phyloP scores from a whole-genome alignment of 768 basidiomycete genomes.

The Leucogyrophana mollusca region DNA sequence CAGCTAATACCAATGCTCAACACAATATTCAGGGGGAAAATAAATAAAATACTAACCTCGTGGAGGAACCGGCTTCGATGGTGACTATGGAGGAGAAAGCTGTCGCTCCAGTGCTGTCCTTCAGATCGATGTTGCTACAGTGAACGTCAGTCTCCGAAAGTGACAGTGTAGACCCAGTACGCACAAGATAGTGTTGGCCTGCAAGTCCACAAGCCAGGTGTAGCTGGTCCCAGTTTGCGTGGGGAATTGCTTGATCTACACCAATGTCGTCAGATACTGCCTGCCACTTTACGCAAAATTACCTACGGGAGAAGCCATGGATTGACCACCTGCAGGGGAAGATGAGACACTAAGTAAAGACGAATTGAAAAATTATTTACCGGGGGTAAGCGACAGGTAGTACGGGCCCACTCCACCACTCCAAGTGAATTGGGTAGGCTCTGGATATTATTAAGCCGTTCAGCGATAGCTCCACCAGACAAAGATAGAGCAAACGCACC shows the following conservation, averaged over 20 bases:
- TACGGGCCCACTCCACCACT: slow-evolving; percentile 51
- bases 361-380: slow-evolving; percentile 33
- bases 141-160: background rate
- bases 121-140: slow-evolving; percentile 51
- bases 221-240: slow-evolving; percentile 36
- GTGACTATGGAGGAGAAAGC: slow-evolving; percentile 54
- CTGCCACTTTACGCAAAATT: slow-evolving; percentile 3
- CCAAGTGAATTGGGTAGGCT: slow-evolving; percentile 61
- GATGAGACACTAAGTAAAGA: background rate
- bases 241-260: slow-evolving; percentile 57
- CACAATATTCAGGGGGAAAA: background rate
- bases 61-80: slow-evolving; percentile 35
- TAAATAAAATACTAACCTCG: slow-evolving; percentile 27
- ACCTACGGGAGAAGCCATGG: slow-evolving; percentile 49
- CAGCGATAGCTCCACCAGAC: background rate
- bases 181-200: slow-evolving; percentile 45
- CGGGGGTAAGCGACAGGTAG: slow-evolving; percentile 60
- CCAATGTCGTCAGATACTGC: slow-evolving; percentile 12
- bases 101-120: slow-evolving; percentile 53
- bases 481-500: slow-evolving; percentile 34
- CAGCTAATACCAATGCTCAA: slow-evolving; percentile 18
- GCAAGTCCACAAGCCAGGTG: slow-evolving; percentile 59
- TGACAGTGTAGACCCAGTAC: background rate
- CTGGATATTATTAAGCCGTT: slow-evolving; percentile 31
- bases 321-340: slow-evolving; percentile 47